Evolutionary conservation across 108 stramenopile genomes (phyloP).

Genomic region (Cyclotella cryptica): DNA sequence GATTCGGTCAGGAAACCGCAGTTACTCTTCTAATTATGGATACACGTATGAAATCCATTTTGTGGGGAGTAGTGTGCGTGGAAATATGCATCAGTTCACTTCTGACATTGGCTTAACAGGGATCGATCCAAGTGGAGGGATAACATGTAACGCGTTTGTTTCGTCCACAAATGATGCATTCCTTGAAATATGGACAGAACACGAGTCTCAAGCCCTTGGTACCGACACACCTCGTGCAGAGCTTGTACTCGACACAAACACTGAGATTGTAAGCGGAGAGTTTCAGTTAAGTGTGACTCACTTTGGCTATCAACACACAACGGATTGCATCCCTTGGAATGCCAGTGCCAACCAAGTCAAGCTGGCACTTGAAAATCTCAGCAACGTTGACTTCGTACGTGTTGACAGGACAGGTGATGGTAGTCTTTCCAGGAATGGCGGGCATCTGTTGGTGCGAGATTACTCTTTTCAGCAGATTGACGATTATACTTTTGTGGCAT

Average conservation of each 20-base stretch:
- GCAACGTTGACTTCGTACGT: constrained; percentile 61
- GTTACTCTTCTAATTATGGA: constrained; percentile 58
- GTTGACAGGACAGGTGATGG: constrained; percentile 66
- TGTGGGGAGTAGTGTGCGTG: constrained; percentile 55
- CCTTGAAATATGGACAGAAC: constrained; percentile 48
- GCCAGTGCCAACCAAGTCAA: constrained; percentile 59
- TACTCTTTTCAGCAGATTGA: constrained; percentile 9
- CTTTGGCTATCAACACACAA: constrained; percentile 36
- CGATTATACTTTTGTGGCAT: constrained; percentile 22
- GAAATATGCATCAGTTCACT: constrained; percentile 56
- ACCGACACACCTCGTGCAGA: constrained; percentile 61
- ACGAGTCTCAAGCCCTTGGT: constrained; percentile 56
- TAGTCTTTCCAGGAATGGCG: constrained; percentile 17
- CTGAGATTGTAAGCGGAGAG: constrained; percentile 44
- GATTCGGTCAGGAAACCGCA: constrained; percentile 54
- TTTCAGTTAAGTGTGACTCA: constrained; percentile 49
- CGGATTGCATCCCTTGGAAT: constrained; percentile 68
- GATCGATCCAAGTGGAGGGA: constrained; percentile 46
- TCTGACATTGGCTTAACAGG: constrained; percentile 42
- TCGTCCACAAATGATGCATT: constrained; percentile 58
- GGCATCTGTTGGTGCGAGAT: constrained; percentile 5
- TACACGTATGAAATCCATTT: constrained; percentile 71
- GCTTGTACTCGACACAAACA: constrained; percentile 45
- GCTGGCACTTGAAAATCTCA: constrained; percentile 47
- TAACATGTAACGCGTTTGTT: constrained; percentile 47